These are phyloP conservation scores for Apostasia shenzhenica DNA, from an alignment of 106 monocot genomes.

Conservation along the genomic window DNA sequence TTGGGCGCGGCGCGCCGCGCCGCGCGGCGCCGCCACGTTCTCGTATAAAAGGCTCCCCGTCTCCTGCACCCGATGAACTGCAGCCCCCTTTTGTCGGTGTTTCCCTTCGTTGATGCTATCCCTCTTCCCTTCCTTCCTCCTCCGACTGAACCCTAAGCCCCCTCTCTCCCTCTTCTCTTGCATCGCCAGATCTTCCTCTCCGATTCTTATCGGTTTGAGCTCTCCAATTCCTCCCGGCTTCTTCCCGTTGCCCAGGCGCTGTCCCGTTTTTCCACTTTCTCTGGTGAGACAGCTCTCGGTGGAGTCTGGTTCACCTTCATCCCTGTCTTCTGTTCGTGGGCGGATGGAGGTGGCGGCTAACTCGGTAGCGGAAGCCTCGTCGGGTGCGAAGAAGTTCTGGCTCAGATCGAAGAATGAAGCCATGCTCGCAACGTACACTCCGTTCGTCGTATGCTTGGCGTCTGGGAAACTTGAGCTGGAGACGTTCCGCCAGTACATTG, in stretches of 20 bases:
- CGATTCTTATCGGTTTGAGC: constrained; percentile 11
- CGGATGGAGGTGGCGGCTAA: constrained; percentile 21
- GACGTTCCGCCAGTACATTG: constrained; percentile 56
- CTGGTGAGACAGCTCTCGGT: neutral
- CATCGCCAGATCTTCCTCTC: neutral
- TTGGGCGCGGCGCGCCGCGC: no score
- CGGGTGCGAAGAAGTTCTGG: constrained; percentile 69
- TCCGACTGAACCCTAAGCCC: constrained; percentile 10
- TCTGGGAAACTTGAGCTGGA: constrained; percentile 66
- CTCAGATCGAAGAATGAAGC: constrained; percentile 47
- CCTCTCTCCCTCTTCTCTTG: neutral
- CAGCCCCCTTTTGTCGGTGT: neutral
- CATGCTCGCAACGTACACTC: constrained; percentile 48
- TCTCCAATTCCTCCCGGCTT: neutral
- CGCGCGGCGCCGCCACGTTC: neutral
- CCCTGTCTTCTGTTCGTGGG: neutral
- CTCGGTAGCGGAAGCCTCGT: constrained; percentile 37
- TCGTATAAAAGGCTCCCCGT: constrained; percentile 21
- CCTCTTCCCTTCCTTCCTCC: constrained; percentile 8
- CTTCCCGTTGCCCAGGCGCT: neutral
- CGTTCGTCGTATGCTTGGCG: constrained; percentile 70
- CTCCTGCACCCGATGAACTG: neutral
- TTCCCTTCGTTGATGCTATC: constrained; percentile 18
- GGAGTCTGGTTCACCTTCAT: neutral
- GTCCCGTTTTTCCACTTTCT: neutral